Percentiles rank a stretch among this genome's conserved stretches.
Evolutionary conservation across 208 protist species (phyloP).

Genomic region (Leptomonas seymouri): DNA sequence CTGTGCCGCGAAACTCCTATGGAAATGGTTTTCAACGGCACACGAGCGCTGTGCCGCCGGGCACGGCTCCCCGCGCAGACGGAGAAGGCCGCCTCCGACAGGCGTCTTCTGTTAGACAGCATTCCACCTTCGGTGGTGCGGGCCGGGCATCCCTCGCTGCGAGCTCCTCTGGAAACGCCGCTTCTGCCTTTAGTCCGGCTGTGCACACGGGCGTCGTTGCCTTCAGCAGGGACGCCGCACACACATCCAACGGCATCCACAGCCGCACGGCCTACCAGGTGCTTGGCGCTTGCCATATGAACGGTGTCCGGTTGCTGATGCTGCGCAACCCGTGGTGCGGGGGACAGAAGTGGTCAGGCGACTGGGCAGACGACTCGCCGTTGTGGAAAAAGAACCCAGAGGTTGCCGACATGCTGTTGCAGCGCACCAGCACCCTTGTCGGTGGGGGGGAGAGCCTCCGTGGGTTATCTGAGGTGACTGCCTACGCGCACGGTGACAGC

Average conservation of each 20-base stretch:
- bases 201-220: slow-evolving; percentile 34
- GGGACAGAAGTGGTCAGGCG: slow-evolving; percentile 56
- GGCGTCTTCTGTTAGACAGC: not conserved
- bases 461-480: slow-evolving; percentile 2
- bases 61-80: not conserved
- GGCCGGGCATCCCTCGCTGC: not conserved
- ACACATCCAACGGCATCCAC: slow-evolving; percentile 56
- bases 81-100: not conserved
- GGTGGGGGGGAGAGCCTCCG: not conserved
- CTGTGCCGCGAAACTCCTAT: not conserved
- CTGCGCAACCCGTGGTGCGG: slow-evolving; percentile 49
- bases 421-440: slow-evolving; percentile 7
- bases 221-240: slow-evolving; percentile 37
- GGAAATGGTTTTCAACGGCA: not conserved
- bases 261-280: slow-evolving; percentile 60
- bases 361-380: slow-evolving; percentile 75
- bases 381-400: slow-evolving; percentile 72
- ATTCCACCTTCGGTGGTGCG: not conserved
- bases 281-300: slow-evolving; percentile 55
- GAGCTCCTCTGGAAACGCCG: not conserved
- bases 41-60: not conserved
- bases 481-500: slow-evolving; percentile 15
- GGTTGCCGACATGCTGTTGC: slow-evolving; percentile 43
- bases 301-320: slow-evolving; percentile 65
- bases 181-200: not conserved